phyloP scores from a whole-genome alignment of 75 land plant genomes.

The Cryptomeria japonica region DNA sequence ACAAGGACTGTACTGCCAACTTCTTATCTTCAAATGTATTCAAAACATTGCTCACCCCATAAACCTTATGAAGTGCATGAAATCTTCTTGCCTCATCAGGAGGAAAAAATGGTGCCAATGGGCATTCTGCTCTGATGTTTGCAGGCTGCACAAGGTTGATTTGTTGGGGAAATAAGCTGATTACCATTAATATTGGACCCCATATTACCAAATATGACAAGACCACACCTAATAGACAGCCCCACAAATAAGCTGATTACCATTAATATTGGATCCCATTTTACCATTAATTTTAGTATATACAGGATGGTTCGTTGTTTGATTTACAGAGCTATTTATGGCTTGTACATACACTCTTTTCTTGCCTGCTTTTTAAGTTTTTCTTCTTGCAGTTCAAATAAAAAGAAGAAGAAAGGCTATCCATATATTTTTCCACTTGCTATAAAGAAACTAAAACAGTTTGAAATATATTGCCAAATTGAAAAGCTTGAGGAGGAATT shows the following conservation, averaged over 20 bases:
- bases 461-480: too few relatives aligned
- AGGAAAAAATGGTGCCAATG: slow-evolving; percentile 68
- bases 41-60: slow-evolving; percentile 61
- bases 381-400: background rate
- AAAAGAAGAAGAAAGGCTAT: background rate
- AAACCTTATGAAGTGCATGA: slow-evolving; percentile 51
- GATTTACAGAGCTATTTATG: background rate
- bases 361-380: background rate
- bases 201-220: background rate
- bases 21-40: slow-evolving; percentile 26
- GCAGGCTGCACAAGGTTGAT: slow-evolving; percentile 71
- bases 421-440: too few relatives aligned
- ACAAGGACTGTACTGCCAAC: slow-evolving; percentile 34
- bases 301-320: too few relatives aligned
- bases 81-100: slow-evolving; percentile 38
- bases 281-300: too few relatives aligned
- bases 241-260: too few relatives aligned
- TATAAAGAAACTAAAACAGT: too few relatives aligned
- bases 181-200: background rate
- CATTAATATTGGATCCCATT: too few relatives aligned
- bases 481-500: too few relatives aligned
- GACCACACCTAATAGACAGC: background rate
- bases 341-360: background rate
- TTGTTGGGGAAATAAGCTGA: background rate
- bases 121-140: slow-evolving; percentile 75